Conservation (phyloP, 2,329 filamentous ascomycete genomes). For the Nothophaeocryptopus gaeumannii region DNA sequence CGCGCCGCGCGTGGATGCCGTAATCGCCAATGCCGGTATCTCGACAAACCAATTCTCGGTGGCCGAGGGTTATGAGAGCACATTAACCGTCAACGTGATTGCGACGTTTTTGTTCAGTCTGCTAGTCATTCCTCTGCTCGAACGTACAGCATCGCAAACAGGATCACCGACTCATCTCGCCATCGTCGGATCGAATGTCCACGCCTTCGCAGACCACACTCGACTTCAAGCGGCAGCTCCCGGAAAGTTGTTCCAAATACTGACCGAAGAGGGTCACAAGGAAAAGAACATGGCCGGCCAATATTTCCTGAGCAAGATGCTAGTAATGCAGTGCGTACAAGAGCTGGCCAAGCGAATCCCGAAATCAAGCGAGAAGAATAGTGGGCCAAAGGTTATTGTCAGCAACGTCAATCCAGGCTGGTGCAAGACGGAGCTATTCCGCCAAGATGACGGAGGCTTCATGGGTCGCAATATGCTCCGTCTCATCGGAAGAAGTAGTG, state of each 20-base stretch:
- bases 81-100: conserved; percentile 53
- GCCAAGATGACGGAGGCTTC: conserved; percentile 19
- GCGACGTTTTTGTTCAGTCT: conserved; percentile 49
- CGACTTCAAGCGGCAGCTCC: conserved; percentile 44
- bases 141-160: conserved; percentile 36
- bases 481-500: conserved; percentile 34
- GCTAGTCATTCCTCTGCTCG: conserved; percentile 50
- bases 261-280: conserved; percentile 12
- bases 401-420: conserved; percentile 52
- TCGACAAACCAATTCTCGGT: conserved; percentile 33
- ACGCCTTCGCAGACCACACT: conserved; percentile 43
- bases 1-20: conserved; percentile 24
- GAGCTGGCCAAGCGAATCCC: conserved; percentile 13
- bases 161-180: conserved; percentile 27
- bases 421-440: conserved; percentile 47
- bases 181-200: conserved; percentile 43
- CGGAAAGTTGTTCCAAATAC: conserved; percentile 6
- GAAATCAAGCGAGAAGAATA: conserved; percentile 10
- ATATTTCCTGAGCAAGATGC: conserved; percentile 24
- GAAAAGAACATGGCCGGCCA: conserved; percentile 13
- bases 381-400: conserved; percentile 39
- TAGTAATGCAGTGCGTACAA: conserved; percentile 21
- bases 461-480: conserved; percentile 18
- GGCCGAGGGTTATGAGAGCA: conserved; percentile 47
- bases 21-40: conserved; percentile 38